Conservation (phyloP, 805 yeast genomes). For the Nakazawaea peltata region DNA sequence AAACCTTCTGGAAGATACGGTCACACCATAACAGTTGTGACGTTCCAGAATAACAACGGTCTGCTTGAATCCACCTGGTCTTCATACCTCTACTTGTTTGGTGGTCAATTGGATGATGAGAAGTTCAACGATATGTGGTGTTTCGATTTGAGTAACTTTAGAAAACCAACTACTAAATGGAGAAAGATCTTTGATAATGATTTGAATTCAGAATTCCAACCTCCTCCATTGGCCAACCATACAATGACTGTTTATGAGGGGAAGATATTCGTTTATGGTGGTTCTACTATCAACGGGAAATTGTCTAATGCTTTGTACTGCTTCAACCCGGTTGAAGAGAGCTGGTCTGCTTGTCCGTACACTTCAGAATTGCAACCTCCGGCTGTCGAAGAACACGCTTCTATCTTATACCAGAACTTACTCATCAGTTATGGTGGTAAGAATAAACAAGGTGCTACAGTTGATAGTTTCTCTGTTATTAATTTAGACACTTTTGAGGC, state of each 20-base stretch:
- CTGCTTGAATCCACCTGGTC: slow-evolving; percentile 27
- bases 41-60: slow-evolving; percentile 37
- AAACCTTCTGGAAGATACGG: slow-evolving; percentile 94
- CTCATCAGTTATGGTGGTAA: slow-evolving; percentile 90
- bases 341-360: slow-evolving; percentile 67
- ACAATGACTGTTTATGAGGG: slow-evolving; percentile 76
- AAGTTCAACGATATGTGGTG: slow-evolving; percentile 77
- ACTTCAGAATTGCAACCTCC: slow-evolving; percentile 61
- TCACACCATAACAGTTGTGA: slow-evolving; percentile 76
- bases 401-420: slow-evolving; percentile 68
- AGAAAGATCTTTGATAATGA: slow-evolving; percentile 52
- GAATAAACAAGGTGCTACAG: slow-evolving; percentile 59
- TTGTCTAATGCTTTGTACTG: slow-evolving; percentile 73
- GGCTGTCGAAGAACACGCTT: slow-evolving; percentile 88
- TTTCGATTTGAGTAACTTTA: slow-evolving; percentile 81
- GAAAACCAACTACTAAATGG: slow-evolving; percentile 83
- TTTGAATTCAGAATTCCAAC: slow-evolving; percentile 25
- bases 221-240: slow-evolving; percentile 88
- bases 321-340: slow-evolving; percentile 59
- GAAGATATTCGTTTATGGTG: slow-evolving; percentile 85
- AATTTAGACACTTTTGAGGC: slow-evolving; percentile 67
- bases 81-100: slow-evolving; percentile 70
- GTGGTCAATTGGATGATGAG: slow-evolving; percentile 85
- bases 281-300: slow-evolving; percentile 63
- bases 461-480: slow-evolving; percentile 63